These are phyloP conservation scores for Talaromyces trachyspermus DNA, from an alignment of 495 filamentous ascomycete species.

Conservation along the genomic window DNA sequence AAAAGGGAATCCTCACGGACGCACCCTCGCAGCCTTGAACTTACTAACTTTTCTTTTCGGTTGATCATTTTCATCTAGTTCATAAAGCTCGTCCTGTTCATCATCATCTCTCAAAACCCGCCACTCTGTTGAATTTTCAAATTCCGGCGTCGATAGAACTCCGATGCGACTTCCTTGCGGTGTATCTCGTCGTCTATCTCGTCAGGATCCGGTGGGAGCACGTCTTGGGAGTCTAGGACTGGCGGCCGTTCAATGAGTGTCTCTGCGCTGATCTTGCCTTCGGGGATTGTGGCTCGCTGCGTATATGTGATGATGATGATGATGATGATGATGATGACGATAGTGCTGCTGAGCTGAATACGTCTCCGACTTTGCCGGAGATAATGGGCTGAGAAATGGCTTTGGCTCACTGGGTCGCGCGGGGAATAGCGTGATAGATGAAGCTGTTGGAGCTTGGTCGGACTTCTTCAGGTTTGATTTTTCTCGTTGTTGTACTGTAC, in stretches of 20 bases:
- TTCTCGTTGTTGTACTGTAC: neutral
- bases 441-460: constrained; percentile 15
- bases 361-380: too few species aligned
- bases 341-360: constrained; percentile 14
- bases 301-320: constrained; percentile 2
- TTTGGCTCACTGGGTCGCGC: constrained; percentile 37
- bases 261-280: constrained; percentile 49
- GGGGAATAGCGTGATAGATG: constrained; percentile 31
- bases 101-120: constrained; percentile 57
- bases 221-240: constrained; percentile 15
- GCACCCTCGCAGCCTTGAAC: constrained; percentile 79
- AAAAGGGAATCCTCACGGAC: constrained; percentile 7
- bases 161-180: constrained; percentile 66
- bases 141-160: constrained; percentile 76
- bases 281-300: constrained; percentile 42
- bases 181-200: constrained; percentile 67
- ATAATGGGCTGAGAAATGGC: constrained; percentile 39
- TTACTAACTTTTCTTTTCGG: constrained; percentile 70
- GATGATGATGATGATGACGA: neutral
- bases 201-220: constrained; percentile 48
- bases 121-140: constrained; percentile 70
- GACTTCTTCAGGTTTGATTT: constrained; percentile 4
- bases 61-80: constrained; percentile 40
- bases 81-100: constrained; percentile 42
- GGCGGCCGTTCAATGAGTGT: constrained; percentile 60